Evolutionary conservation across 352 stramenopile genomes (phyloP).

Genomic region (Phytophthora litchii): DNA sequence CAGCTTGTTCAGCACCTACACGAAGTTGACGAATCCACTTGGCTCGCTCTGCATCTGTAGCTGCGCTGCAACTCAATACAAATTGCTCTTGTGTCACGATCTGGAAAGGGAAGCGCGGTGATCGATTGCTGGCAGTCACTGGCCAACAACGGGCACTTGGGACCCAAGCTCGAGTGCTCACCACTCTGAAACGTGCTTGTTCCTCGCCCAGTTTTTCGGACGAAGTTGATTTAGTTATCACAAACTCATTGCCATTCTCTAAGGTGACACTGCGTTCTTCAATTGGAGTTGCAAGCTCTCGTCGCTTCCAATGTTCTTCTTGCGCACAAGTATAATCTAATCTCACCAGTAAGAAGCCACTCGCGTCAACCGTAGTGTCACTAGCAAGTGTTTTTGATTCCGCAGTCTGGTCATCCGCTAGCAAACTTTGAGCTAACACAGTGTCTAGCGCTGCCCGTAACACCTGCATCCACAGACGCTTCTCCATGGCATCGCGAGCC

Average conservation of each 20-base stretch:
- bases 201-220: slow-evolving; percentile 30
- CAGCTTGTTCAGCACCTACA: slow-evolving; percentile 49
- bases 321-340: slow-evolving; percentile 37
- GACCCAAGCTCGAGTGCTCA: slow-evolving; percentile 55
- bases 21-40: slow-evolving; percentile 76
- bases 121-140: slow-evolving; percentile 24
- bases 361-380: slow-evolving; percentile 8
- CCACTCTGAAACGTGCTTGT: slow-evolving; percentile 42
- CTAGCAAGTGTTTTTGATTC: slow-evolving; percentile 3
- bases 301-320: slow-evolving; percentile 32
- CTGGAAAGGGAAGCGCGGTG: slow-evolving; percentile 65
- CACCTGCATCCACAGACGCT: slow-evolving; percentile 55
- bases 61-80: slow-evolving; percentile 63
- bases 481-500: slow-evolving; percentile 39
- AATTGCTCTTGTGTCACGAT: slow-evolving; percentile 73
- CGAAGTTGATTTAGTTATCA: slow-evolving; percentile 37
- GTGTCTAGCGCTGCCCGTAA: slow-evolving; percentile 59
- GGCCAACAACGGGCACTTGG: slow-evolving; percentile 33
- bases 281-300: slow-evolving; percentile 34
- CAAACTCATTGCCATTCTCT: slow-evolving; percentile 54
- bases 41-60: slow-evolving; percentile 58
- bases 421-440: slow-evolving; percentile 48
- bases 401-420: slow-evolving; percentile 38
- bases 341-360: slow-evolving; percentile 41
- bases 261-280: slow-evolving; percentile 56